phyloP scores from a whole-genome alignment of 176 grass and related monocot genomes.

The Oryza nivara region DNA sequence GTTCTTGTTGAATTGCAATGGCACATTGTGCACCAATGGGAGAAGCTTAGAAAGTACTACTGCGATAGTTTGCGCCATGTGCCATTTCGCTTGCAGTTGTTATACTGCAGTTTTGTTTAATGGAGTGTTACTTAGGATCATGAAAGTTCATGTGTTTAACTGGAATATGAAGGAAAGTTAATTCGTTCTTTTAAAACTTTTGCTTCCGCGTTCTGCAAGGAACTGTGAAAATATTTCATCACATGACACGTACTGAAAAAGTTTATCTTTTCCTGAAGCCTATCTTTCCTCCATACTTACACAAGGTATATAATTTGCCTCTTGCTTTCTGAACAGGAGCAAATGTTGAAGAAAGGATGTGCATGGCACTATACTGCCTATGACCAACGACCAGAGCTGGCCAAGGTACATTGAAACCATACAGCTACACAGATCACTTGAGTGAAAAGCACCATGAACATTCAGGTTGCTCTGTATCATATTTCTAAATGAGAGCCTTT shows the following conservation, averaged over 20 bases:
- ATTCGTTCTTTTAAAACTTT: not conserved
- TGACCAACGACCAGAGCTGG: conserved; percentile 78
- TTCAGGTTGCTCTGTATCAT: not conserved
- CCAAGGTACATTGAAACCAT: conserved; percentile 16
- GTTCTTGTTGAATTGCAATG: not conserved
- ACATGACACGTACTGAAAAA: not conserved
- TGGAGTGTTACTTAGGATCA: not conserved
- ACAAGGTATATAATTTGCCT: not conserved
- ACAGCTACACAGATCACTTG: not conserved
- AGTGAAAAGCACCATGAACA: not conserved
- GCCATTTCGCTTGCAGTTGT: not conserved
- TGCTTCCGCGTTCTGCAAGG: conserved; percentile 14
- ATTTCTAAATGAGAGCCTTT: not conserved
- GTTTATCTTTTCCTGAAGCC: not conserved
- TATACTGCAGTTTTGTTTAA: not conserved
- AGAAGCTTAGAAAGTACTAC: conserved; percentile 1
- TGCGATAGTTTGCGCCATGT: conserved; percentile 11
- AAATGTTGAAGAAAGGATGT: conserved; percentile 95
- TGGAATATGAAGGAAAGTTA: not conserved
- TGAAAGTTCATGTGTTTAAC: not conserved
- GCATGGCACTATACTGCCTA: conserved; percentile 95
- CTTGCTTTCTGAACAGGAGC: conserved; percentile 50
- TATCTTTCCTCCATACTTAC: not conserved
- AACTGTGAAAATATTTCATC: not conserved
- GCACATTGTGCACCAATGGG: not conserved